Evolutionary conservation across 2,329 filamentous ascomycete species (phyloP).

Genomic region (Amauroascus niger): DNA sequence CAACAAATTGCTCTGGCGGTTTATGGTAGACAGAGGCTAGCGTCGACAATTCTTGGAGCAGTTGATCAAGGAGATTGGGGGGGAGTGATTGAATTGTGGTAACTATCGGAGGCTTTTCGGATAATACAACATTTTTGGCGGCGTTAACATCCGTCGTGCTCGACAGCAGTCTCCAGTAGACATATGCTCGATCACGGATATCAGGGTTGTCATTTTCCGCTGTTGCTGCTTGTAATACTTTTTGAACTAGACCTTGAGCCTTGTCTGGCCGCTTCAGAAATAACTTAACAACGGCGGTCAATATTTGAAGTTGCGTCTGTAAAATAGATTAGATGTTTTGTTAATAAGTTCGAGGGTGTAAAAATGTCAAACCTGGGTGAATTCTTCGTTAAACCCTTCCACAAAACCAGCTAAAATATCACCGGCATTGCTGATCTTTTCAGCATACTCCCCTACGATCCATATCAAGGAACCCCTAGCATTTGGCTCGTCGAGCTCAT

Average conservation of each 20-base stretch:
- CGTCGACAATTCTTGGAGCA: slow-evolving; percentile 86
- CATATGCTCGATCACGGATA: slow-evolving; percentile 90
- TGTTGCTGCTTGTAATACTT: slow-evolving; percentile 84
- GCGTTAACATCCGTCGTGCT: slow-evolving; percentile 69
- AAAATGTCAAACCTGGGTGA: slow-evolving; percentile 61
- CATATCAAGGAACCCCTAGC: slow-evolving; percentile 88
- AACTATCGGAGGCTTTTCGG: slow-evolving; percentile 85
- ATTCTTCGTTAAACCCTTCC: slow-evolving; percentile 90
- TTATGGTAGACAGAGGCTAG: slow-evolving; percentile 98
- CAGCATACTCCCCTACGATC: slow-evolving; percentile 98
- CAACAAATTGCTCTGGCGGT: slow-evolving; percentile 93
- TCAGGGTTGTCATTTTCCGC: slow-evolving; percentile 96
- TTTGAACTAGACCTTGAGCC: slow-evolving; percentile 83
- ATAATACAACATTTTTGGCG: slow-evolving; percentile 87
- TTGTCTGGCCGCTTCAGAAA: slow-evolving; percentile 95
- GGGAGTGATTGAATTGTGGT: slow-evolving; percentile 90
- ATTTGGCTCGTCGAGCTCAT: slow-evolving; percentile 89
- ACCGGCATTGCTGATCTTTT: slow-evolving; percentile 98
- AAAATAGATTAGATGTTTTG: not conserved
- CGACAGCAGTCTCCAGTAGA: slow-evolving; percentile 94
- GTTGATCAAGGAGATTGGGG: slow-evolving; percentile 69
- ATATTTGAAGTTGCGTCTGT: slow-evolving; percentile 91
- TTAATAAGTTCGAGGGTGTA: not conserved
- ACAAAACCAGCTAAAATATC: slow-evolving; percentile 88
- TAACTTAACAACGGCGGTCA: slow-evolving; percentile 93